Evolutionary conservation across 1,284 basidiomycete species (phyloP), one percentile per base, ranked within the genome.

Genomic region (Pseudozyma pruni): DNA sequence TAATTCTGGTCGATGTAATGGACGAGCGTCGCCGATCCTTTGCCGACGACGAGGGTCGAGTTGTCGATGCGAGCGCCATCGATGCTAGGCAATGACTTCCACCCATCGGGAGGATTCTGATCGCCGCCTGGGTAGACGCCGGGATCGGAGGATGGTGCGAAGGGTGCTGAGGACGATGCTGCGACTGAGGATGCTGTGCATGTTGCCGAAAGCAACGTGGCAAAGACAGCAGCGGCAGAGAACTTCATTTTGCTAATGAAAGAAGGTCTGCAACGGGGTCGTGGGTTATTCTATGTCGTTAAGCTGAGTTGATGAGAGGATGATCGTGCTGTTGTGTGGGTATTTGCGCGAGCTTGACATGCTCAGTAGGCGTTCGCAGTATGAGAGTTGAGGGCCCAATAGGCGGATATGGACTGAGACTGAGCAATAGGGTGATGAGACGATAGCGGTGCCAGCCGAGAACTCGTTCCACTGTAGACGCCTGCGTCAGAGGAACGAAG

Each of bases 21-120:
- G 19, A 72, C 34, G 9, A 80, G 59, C 4, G 59, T 62, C 6
- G 69, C 62, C 1, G 56, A 57, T 1, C 66, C 56, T 0, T 17
- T 23, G 19, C 73, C 75, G 1, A 72, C 72, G 6, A 42, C 46
- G 27, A 80, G 54, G n/a, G 75, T 74, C 1, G 64, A 46, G 20
- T 72, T 74, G 60, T 80, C 78, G 27, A 78, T 62, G 2, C 51
- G 51, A 0, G 78, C 76, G 25, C 78, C 78, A 2, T 46, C 40
- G 17, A 80, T 50, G 8, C 20, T 17, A 10, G 78, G 76, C 1
- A 80, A 61, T 0, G 46, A 31, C 6, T 17, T 19, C 76, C 71
- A 78, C 27, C 76, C 76, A 6, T 62, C 42, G 11, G 31, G 25
- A 20, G 57, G 72, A 16, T 62, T 60, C 7, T 40, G 5, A 10